Base-by-base conservation (phyloP, 345 rosid species). In the Garcia nutans region DNA sequence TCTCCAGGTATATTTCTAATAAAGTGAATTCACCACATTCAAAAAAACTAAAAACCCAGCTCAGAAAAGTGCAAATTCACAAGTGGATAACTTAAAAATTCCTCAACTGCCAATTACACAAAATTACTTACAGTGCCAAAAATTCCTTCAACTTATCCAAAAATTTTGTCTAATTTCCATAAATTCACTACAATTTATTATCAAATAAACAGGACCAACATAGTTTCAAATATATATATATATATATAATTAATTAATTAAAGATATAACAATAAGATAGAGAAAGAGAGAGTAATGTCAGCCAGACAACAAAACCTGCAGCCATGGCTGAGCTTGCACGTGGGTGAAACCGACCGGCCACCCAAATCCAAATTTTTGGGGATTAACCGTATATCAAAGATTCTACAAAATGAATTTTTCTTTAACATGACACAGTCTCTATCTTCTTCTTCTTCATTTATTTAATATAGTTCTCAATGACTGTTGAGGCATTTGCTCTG, bases 1-100 rank as follows among this genome's bases (percentile, higher is more conserved):
- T 68, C 72, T 52, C 58, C 54, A 22, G 33, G 22, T 49, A 66
- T 52, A 68, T 52, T 62, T 74, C 63, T 0, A 15, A 37, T 54
- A 33, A 57, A 73, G 69, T 37, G 42, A 74, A 55, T 37, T 68
- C 60, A 22, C 47, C 71, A 42, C 10, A 59, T 44, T n/a, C 15
- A 10, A 47, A 12, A 49, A 68, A 62, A 24, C 8, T 12, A 65
- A 55, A 59, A 41, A 63, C 72, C 69, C 78, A 77, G 47, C 61
- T 49, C 31, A 10, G 13, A 16, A 59, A 47, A 47, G 50, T 47
- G 50, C 50, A 47, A 47, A 61, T 58, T 60, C 58, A 65, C n/a
- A 42, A 17, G 61, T 20, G 47, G 13, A 55, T 6, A 70, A 23
- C 13, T 47, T 56, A 16, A 65, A 68, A 80, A 54, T 8, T 54